Percentiles rank a stretch among this genome's conserved stretches.
These are phyloP conservation scores for Aquilaria sinensis DNA, from an alignment of 345 rosid genomes.

Conservation along the genomic window DNA sequence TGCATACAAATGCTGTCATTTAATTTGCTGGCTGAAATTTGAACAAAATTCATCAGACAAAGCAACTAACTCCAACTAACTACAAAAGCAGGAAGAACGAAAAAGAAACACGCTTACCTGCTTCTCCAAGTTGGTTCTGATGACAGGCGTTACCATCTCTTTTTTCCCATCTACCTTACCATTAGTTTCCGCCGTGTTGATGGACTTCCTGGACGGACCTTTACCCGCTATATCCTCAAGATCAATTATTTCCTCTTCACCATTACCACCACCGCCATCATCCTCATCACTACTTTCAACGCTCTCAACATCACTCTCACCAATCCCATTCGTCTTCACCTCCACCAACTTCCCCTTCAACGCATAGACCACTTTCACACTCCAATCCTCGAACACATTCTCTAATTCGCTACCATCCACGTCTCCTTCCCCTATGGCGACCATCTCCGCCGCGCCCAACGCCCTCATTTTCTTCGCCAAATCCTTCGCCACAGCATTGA, in stretches of 20 bases:
- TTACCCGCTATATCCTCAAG: slow-evolving; percentile 96
- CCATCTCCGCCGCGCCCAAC: slow-evolving; percentile 69
- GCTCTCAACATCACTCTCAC: slow-evolving; percentile 37
- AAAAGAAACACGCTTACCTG: slow-evolving; percentile 39
- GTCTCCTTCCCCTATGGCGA: slow-evolving; percentile 64
- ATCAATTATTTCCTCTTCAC: slow-evolving; percentile 49
- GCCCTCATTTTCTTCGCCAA: slow-evolving; percentile 53
- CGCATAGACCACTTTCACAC: slow-evolving; percentile 39
- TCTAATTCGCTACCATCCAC: slow-evolving; percentile 69
- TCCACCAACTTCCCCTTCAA: slow-evolving; percentile 41
- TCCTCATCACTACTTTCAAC: slow-evolving; percentile 33
- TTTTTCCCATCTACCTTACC: slow-evolving; percentile 55
- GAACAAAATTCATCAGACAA: no score
- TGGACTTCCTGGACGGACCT: slow-evolving; percentile 53
- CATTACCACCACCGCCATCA: slow-evolving; percentile 20
- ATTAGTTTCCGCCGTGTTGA: slow-evolving; percentile 36
- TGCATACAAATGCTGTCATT: no score
- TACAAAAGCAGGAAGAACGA: no score
- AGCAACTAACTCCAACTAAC: no score
- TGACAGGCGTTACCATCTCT: slow-evolving; percentile 93
- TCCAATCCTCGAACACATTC: slow-evolving; percentile 57
- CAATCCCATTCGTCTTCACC: slow-evolving; percentile 25
- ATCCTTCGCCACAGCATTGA: slow-evolving; percentile 72
- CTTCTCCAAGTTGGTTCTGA: slow-evolving; percentile 89
- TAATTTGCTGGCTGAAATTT: no score